Evolutionary conservation across 768 basidiomycete genomes (phyloP), one percentile per base, ranked within the genome.

Genomic region (Mycena latifolia): DNA sequence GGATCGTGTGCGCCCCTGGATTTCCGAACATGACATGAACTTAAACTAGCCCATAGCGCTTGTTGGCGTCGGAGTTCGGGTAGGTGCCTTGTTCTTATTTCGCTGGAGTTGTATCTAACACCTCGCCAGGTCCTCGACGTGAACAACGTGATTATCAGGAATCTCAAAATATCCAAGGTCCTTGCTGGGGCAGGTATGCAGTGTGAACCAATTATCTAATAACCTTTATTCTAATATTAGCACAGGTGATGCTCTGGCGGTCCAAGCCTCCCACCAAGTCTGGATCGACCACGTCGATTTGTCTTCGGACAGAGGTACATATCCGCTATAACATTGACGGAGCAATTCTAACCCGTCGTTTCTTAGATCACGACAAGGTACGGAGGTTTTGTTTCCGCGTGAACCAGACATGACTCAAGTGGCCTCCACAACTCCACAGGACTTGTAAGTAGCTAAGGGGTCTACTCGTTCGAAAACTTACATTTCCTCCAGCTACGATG

Each of bases 101-200:
- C 22, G 5, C 20, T 47, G 20, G 25, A 18, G 17, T 15, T 20
- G 12, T 47, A 15, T 24, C 51, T 10, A 10, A 48, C 29, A n/a
- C 33, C 3, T 50, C 35, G 10, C 7, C 24, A 57, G 64, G 39
- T 84, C 35, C 63, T 82, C 53, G 69, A 80, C 47, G 78, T 77
- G 45, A 72, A 62, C 39, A 85, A 85, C 61, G 84, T 85, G 56
- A 85, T 85, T 72, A 80, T 85, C 66, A 79, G 84, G 33, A 85
- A 85, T 67, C 73, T 85, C 72, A 84, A 82, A 68, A 81, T 85
- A 55, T 80, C 81, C 31, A 85, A 84, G 72, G 84, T 85, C 29
- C 72, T 84, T 2, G 84, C 84, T 27, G 69, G 63, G 1, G 79
- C 78, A 55, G 84, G 84, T 39, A 39, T 39, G 37, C 52, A 45